These are phyloP conservation scores for Pleurotus tuoliensis DNA, from an alignment of 768 basidiomycete species.

Conservation along the genomic window DNA sequence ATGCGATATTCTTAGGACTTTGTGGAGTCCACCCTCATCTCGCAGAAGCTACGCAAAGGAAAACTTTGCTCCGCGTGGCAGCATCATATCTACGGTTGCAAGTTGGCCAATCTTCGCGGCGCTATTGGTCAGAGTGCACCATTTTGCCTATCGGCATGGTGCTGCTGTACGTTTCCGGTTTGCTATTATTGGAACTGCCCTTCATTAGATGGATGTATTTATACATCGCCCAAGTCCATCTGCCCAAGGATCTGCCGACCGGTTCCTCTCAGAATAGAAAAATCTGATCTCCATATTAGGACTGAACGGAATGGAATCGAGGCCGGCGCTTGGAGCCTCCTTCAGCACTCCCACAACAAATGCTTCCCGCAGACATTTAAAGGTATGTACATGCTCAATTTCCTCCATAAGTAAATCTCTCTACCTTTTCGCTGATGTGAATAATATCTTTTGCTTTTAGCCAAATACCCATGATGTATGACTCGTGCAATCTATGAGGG, in stretches of 20 bases:
- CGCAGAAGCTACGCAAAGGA: too few species aligned
- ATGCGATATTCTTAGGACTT: not conserved
- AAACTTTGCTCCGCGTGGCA: too few species aligned
- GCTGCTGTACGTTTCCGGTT: not conserved
- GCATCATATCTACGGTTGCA: too few species aligned
- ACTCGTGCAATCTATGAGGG: too few species aligned
- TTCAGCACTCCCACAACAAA: too few species aligned
- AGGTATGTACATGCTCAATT: too few species aligned
- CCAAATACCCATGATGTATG: too few species aligned
- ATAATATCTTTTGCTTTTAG: too few species aligned
- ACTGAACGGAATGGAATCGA: not conserved
- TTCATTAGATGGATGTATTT: slow-evolving; percentile 3
- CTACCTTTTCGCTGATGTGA: too few species aligned
- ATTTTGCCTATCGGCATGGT: not conserved
- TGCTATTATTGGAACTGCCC: not conserved
- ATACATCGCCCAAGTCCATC: not conserved
- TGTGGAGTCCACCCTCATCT: not conserved
- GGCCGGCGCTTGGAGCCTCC: not conserved
- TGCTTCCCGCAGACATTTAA: too few species aligned
- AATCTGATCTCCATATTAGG: not conserved
- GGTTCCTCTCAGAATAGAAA: not conserved
- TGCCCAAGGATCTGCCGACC: not conserved
- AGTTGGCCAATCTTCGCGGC: not conserved
- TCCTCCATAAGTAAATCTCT: too few species aligned
- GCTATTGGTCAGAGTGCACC: too few species aligned